Conservation (phyloP, 768 basidiomycete species). For the Chalciporus sphaerocephalus region DNA sequence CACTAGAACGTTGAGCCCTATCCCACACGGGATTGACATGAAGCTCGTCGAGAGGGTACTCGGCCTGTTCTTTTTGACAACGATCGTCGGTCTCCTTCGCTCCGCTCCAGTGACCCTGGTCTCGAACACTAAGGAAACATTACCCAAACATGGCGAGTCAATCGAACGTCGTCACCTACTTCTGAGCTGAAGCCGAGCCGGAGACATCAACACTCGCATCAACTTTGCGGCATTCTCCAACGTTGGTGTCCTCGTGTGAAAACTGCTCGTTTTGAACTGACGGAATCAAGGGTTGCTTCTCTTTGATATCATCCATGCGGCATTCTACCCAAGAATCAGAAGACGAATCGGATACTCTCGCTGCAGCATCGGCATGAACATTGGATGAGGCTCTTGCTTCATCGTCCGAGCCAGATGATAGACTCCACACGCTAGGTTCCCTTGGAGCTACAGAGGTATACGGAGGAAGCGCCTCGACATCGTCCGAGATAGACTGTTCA, state of each 20-base stretch:
- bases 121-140: slow-evolving; percentile 5
- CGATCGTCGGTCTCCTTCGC: neutral
- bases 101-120: neutral
- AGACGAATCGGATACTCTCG: neutral
- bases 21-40: slow-evolving; percentile 4
- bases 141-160: neutral
- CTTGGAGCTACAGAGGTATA: neutral
- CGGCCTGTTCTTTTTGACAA: neutral
- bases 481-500: neutral
- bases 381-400: neutral
- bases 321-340: neutral
- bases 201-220: neutral
- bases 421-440: neutral
- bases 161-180: slow-evolving; percentile 5
- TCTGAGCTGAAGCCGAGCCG: neutral
- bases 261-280: neutral
- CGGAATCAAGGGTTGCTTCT: neutral
- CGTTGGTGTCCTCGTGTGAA: neutral
- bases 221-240: neutral
- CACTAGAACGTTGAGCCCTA: neutral
- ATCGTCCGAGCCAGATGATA: neutral
- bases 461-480: neutral
- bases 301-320: neutral
- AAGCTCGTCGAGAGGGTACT: neutral
- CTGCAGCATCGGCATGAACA: neutral